phyloP scores from a whole-genome alignment of 495 filamentous ascomycete species.

The Recurvomyces mirabilis region DNA sequence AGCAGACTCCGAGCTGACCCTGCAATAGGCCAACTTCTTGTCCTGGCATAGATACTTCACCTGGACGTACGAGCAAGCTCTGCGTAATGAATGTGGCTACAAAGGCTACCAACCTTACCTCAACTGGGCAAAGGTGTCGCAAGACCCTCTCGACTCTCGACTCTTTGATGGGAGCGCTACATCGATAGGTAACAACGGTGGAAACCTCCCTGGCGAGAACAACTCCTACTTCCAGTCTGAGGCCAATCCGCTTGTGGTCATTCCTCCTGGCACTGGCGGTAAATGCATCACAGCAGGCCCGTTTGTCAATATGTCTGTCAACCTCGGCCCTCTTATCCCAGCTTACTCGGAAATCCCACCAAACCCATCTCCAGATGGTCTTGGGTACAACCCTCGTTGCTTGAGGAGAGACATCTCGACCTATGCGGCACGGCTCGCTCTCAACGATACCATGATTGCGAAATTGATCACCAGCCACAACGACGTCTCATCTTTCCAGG shows the following conservation, averaged over 20 bases:
- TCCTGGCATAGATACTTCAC: conserved; percentile 62
- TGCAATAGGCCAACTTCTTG: conserved; percentile 49
- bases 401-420: conserved; percentile 53
- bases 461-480: conserved; percentile 36
- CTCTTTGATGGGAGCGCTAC: conserved; percentile 38
- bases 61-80: conserved; percentile 52
- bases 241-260: conserved; percentile 14
- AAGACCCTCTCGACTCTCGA: conserved; percentile 31
- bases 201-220: conserved; percentile 25
- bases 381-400: conserved; percentile 51
- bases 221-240: conserved; percentile 17
- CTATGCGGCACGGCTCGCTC: conserved; percentile 34
- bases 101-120: conserved; percentile 39
- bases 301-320: conserved; percentile 26
- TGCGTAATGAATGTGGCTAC: conserved; percentile 62
- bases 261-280: conserved; percentile 26
- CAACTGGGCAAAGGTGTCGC: conserved; percentile 37
- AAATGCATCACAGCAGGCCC: conserved; percentile 28
- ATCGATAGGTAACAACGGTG: conserved; percentile 40
- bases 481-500: conserved; percentile 42
- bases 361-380: conserved; percentile 19
- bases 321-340: conserved; percentile 27
- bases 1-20: neutral
- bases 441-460: conserved; percentile 40
- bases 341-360: conserved; percentile 12